Evolutionary conservation across 2,329 filamentous ascomycete genomes (phyloP).

Genomic region (Fusarium burgessii): DNA sequence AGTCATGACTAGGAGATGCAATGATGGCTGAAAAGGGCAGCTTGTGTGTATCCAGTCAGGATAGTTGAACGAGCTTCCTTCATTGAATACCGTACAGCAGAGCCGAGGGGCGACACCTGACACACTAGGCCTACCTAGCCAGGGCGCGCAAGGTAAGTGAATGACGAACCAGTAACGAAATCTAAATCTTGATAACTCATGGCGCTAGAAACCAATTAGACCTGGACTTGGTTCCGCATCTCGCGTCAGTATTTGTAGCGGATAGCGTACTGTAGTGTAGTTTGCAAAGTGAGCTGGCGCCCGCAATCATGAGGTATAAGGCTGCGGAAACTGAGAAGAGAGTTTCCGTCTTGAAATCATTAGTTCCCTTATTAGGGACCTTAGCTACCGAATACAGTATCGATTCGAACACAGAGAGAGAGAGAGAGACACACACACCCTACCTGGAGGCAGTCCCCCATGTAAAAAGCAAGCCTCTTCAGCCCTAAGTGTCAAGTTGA

Average conservation of each 20-base stretch:
- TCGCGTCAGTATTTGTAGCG: slow-evolving; percentile 23
- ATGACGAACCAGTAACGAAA: slow-evolving; percentile 3
- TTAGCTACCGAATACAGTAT: slow-evolving; percentile 18
- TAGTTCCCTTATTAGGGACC: background rate
- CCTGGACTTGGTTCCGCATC: slow-evolving; percentile 13
- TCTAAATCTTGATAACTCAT: slow-evolving; percentile 16
- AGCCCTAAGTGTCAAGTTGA: slow-evolving; percentile 38
- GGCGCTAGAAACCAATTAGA: slow-evolving; percentile 12
- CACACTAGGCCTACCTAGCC: slow-evolving; percentile 18
- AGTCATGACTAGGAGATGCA: background rate
- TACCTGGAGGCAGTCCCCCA: background rate
- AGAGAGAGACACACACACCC: background rate
- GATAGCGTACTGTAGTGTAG: slow-evolving; percentile 2
- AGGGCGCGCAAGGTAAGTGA: slow-evolving; percentile 8
- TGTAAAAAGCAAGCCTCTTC: slow-evolving; percentile 18
- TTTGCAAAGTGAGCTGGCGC: background rate
- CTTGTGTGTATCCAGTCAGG: slow-evolving; percentile 6
- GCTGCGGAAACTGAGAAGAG: slow-evolving; percentile 8
- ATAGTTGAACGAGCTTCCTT: slow-evolving; percentile 6
- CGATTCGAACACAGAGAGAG: background rate
- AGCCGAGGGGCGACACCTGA: slow-evolving; percentile 35
- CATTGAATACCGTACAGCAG: slow-evolving; percentile 8
- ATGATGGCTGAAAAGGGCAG: slow-evolving; percentile 6
- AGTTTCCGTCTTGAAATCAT: background rate
- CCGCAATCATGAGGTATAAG: slow-evolving; percentile 25